Conservation (phyloP, 805 yeast species). For the Candida germanica region DNA sequence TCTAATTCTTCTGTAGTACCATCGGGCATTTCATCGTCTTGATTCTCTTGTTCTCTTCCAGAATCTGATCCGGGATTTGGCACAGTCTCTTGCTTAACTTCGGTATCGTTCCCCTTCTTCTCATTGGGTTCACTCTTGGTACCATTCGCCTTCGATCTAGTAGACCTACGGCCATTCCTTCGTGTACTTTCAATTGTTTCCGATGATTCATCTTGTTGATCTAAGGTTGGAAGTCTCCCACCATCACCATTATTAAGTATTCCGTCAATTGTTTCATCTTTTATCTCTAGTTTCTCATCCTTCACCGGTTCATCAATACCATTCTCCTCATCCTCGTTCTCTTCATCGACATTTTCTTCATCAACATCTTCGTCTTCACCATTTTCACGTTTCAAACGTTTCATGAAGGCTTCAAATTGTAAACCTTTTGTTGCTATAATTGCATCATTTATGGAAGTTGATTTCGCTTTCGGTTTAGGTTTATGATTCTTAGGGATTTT, state of each 20-base stretch:
- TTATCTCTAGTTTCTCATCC: conserved; percentile 6
- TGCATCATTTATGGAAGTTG: conserved; percentile 35
- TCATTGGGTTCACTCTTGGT: conserved; percentile 12
- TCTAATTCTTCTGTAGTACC: conserved; percentile 16
- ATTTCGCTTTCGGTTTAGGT: conserved; percentile 19
- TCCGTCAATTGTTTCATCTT: conserved; percentile 16
- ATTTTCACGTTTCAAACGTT: conserved; percentile 19
- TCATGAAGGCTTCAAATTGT: conserved; percentile 36
- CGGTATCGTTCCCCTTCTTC: conserved; percentile 11
- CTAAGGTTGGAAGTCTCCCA: conserved; percentile 1
- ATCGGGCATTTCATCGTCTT: no score
- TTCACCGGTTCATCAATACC: conserved; percentile 21
- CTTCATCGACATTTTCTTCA: conserved; percentile 15
- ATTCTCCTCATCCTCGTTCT: conserved; percentile 14
- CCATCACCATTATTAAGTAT: conserved; percentile 10
- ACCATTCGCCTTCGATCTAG: conserved; percentile 14
- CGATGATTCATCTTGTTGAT: conserved; percentile 19
- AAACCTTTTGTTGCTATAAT: conserved; percentile 35
- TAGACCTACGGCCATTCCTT: conserved; percentile 12
- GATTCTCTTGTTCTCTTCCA: conserved; percentile 11
- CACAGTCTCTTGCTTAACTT: no score
- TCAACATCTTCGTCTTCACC: conserved; percentile 13
- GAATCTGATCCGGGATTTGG: not conserved
- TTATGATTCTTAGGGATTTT: conserved; percentile 14
- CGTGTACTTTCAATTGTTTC: conserved; percentile 19